Base-by-base conservation (phyloP, 768 basidiomycete species). In the Guyanaporus albipodus region DNA sequence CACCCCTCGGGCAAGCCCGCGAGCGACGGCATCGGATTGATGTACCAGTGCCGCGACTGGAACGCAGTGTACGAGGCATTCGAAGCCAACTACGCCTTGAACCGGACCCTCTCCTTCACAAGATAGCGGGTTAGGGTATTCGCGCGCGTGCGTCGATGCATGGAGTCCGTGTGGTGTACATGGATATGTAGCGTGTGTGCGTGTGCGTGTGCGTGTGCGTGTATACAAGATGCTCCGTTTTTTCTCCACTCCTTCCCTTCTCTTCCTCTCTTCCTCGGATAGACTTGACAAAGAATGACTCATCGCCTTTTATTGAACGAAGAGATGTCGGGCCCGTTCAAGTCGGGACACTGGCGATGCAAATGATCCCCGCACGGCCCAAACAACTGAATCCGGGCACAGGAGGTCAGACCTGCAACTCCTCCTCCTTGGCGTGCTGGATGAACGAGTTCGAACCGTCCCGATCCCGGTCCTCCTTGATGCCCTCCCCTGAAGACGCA, bases 11-110 rank as follows among this genome's bases (percentile, higher is more conserved):
- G 61, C 8, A 8, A 19, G 22, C 32, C 11, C 1, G 58, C 55
- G 21, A 49, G 24, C 3, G 55, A 63, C 27, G 61, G 60, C 2
- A 60, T 63, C 3, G 58, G 52, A 17, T 23, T 63, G 40, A 22
- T 21, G 34, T 61, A 60, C 23, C 10, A 48, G 24, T 63, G 61
- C 34, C 44, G 50, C 6, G 59, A 62, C 26, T 62, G 60, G 60
- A 14, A 31, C 4, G 38, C 24, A 23, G 61, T 57, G 29, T 62
- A 63, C 14, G 53, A 52, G 6, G 53, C 49, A 1, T 60, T 57
- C 19, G 53, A 61, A 8, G 52, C 50, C 0, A 62, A 59, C 4
- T 42, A 42, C 46, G 59, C 44, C 9, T 32, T 62, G 29, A 61
- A 60, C 29, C 45, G 53, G 31, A 61, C 49, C 4, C 39, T 61